Conservation (phyloP, 2,329 filamentous ascomycete species). For the Aaosphaeria pasadenensis region DNA sequence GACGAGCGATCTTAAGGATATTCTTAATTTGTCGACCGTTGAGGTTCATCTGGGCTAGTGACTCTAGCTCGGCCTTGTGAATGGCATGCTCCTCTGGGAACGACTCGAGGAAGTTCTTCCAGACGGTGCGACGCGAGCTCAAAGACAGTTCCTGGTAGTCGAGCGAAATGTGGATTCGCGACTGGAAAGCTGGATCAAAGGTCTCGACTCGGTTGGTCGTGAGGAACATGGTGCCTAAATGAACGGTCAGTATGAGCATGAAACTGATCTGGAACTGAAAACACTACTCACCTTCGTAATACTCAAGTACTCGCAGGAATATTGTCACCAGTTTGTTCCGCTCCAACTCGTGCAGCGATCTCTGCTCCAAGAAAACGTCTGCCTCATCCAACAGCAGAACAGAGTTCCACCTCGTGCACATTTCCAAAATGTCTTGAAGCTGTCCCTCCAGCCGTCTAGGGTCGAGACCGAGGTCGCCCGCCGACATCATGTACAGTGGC, state of each 20-base stretch:
- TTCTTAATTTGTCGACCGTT: constrained; percentile 46
- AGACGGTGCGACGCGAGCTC: constrained; percentile 40
- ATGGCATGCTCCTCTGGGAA: constrained; percentile 27
- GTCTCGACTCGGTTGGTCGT: constrained; percentile 43
- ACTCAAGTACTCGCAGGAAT: constrained; percentile 41
- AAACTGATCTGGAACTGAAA: not conserved
- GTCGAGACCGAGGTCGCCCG: constrained; percentile 49
- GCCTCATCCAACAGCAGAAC: constrained; percentile 52
- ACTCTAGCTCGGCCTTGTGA: constrained; percentile 28
- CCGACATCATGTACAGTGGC: constrained; percentile 50
- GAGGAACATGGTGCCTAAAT: constrained; percentile 25
- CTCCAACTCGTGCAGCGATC: constrained; percentile 23
- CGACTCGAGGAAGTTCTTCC: constrained; percentile 44
- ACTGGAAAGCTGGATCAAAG: constrained; percentile 48
- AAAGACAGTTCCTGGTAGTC: constrained; percentile 43
- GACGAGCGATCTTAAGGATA: constrained; percentile 40
- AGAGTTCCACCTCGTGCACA: constrained; percentile 50
- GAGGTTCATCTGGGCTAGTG: constrained; percentile 32
- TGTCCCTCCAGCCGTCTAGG: constrained; percentile 42
- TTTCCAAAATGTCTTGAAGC: constrained; percentile 46
- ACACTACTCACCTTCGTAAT: constrained; percentile 34
- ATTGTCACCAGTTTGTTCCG: constrained; percentile 26
- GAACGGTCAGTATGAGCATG: not conserved
- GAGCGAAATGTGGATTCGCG: constrained; percentile 45
- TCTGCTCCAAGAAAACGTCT: constrained; percentile 33